Percentiles rank a stretch among this genome's conserved stretches.
Conservation (phyloP, 2,329 filamentous ascomycete genomes). For the Ophiostoma australiae region DNA sequence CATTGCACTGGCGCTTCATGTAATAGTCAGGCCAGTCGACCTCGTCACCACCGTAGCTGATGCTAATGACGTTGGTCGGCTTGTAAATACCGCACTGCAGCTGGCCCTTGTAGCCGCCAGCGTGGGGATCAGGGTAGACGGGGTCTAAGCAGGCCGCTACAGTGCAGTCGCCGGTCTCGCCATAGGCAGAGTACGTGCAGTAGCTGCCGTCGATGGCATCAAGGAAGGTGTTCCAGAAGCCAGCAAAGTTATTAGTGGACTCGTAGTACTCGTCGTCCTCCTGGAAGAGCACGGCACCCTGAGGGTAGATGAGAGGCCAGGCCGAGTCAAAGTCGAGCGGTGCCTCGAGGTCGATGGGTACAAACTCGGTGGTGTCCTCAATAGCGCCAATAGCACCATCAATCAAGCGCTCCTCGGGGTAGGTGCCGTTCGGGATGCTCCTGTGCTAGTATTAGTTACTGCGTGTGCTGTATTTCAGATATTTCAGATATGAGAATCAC, state of each 20-base stretch:
- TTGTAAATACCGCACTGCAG: constrained; percentile 31
- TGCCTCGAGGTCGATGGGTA: constrained; percentile 32
- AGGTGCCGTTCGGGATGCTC: constrained; percentile 27
- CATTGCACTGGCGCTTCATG: constrained; percentile 48
- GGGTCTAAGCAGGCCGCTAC: constrained; percentile 40
- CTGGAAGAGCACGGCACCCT: constrained; percentile 37
- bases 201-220: constrained; percentile 48
- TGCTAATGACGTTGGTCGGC: constrained; percentile 50
- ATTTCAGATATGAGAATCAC: neutral
- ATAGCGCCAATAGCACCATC: constrained; percentile 21
- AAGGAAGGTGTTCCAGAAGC: constrained; percentile 36
- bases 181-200: constrained; percentile 44
- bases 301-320: constrained; percentile 47
- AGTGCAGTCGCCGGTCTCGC: constrained; percentile 40
- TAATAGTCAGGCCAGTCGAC: constrained; percentile 46
- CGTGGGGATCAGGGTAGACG: constrained; percentile 42
- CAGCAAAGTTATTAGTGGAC: constrained; percentile 18
- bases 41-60: constrained; percentile 52
- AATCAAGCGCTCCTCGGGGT: constrained; percentile 26
- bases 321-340: constrained; percentile 46
- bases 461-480: neutral
- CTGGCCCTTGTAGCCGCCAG: constrained; percentile 45
- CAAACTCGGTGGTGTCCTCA: constrained; percentile 31
- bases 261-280: constrained; percentile 32
- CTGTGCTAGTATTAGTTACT: neutral